Base-by-base conservation (phyloP, 306 rosid genomes). In the Trifolium subterraneum region DNA sequence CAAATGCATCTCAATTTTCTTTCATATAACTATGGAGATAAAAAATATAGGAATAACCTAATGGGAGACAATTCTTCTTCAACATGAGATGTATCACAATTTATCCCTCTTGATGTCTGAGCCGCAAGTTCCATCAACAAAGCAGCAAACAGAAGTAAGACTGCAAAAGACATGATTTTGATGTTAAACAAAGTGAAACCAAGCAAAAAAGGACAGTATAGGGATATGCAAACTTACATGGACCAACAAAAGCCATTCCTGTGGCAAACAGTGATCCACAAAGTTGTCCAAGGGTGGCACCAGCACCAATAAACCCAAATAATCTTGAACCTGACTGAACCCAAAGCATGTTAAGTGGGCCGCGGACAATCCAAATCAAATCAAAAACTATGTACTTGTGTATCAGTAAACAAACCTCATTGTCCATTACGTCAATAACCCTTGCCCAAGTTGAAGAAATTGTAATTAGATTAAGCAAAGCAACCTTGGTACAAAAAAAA, bases 271-370 rank as follows among this genome's bases (percentile, higher is more conserved):
- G 72, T 36, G 99, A 94, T 76, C 97, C 99, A 68, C 87, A 90
- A 59, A 94, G 88, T 84, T 94, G 99, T 74, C 97, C 99, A n/a
- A 94, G 99, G 13, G 99, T 94, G 67, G 99, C 99, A 64, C 99
- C 99, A 71, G 97, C 97, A 74, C 97, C 99, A 73, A 94, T 86
- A 81, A 94, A 94, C 64, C 97, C 99, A 64, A 94, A 94, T 79
- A 94, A 87, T 92, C 99, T 94, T 70, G 97, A 87, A 88, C 99
- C 99, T 90, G 99, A 94, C 99, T 94, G 99, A 87, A 92, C 58
- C 67, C 80, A 66, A 19, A 70, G 75, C 65, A 81, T 80, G 75
- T 84, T 82, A 88, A 80, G 77, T 10, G 71, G 38, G 54, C 33
- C 59, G 25, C 12, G 70, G 33, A 69, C 73, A 70, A 60, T 47